Evolutionary conservation across 2,329 filamentous ascomycete species (phyloP), one percentile per base, ranked within the genome.

Genomic region (Nigrograna mackinnonii): DNA sequence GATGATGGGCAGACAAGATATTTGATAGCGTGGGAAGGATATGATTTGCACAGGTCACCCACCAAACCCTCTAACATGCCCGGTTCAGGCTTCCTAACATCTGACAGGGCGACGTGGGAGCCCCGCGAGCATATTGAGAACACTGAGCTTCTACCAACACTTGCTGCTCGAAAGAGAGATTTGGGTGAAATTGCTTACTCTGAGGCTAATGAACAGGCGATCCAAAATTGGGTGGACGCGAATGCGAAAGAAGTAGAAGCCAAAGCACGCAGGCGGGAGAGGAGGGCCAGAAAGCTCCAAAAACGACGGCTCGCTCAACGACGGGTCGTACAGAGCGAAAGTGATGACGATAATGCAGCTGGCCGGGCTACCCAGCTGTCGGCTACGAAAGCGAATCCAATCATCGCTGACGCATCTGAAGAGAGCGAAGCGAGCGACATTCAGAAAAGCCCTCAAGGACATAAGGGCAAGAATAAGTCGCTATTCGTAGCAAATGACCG

Each of bases 11-110:
- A 62, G 11, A 3, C 41, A 66, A 54, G 69, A 18, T 89, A 82
- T 57, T 74, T 90, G 1, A 77, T 88, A 17, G 76, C 80, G 45
- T 90, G 86, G 86, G 69, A 73, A 19, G 76, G 71, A 2, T 91
- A 85, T 55, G 70, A 74, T 1, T 47, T 83, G 20, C 43, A 63
- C 31, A 39, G 49, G 58, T 62, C 50, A 46, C 49, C 40, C 11
- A 3, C 9, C 24, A 37, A 35, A 49, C 31, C 30, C 20, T 22
- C 18, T 44, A 24, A 34, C 20, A 21, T 17, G 6, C 12, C 11
- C 24, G 24, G 24, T 28, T 28, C 24, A 12, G 24, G n/a, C 16
- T 18, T 34, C 11, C 31, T 34, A 34, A 34, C 16, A 13, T 20
- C 34, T 28, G 9, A 20, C 37, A 36, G 35, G 48, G 58, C 55